Evolutionary conservation across 2,329 filamentous ascomycete species (phyloP).

Genomic region (Cladosporium sp.): DNA sequence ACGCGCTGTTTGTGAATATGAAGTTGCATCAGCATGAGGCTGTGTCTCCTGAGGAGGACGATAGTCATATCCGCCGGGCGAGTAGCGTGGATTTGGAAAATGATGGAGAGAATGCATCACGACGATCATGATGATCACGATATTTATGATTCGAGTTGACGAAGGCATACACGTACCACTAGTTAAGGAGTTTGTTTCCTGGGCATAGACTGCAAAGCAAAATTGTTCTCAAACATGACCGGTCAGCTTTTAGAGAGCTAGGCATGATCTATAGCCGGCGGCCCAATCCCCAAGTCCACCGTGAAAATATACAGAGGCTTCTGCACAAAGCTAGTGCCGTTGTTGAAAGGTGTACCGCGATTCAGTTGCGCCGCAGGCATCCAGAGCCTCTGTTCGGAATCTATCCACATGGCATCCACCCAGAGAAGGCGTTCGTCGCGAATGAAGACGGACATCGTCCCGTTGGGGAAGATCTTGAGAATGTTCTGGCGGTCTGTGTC

Average conservation of each 20-base stretch:
- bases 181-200: too few relatives aligned
- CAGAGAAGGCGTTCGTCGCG: slow-evolving; percentile 28
- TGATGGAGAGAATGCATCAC: not conserved
- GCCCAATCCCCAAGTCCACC: slow-evolving; percentile 25
- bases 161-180: not conserved
- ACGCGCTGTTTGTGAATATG: slow-evolving; percentile 56
- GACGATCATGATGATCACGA: not conserved
- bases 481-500: slow-evolving; percentile 32
- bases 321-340: slow-evolving; percentile 22
- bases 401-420: slow-evolving; percentile 31
- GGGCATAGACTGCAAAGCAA: too few relatives aligned
- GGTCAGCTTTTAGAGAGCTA: not conserved
- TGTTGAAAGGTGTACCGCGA: slow-evolving; percentile 26
- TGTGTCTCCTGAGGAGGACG: not conserved
- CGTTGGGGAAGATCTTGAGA: slow-evolving; percentile 25
- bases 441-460: slow-evolving; percentile 24
- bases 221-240: too few relatives aligned
- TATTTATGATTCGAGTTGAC: not conserved
- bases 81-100: slow-evolving; percentile 1
- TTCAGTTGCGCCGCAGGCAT: slow-evolving; percentile 30
- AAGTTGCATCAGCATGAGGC: slow-evolving; percentile 34
- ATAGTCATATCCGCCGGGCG: not conserved
- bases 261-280: slow-evolving; percentile 27
- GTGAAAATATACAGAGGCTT: slow-evolving; percentile 26
- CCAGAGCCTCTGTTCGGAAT: slow-evolving; percentile 24